Conservation (phyloP, 1,284 basidiomycete species). For the Leccinum holopus region DNA sequence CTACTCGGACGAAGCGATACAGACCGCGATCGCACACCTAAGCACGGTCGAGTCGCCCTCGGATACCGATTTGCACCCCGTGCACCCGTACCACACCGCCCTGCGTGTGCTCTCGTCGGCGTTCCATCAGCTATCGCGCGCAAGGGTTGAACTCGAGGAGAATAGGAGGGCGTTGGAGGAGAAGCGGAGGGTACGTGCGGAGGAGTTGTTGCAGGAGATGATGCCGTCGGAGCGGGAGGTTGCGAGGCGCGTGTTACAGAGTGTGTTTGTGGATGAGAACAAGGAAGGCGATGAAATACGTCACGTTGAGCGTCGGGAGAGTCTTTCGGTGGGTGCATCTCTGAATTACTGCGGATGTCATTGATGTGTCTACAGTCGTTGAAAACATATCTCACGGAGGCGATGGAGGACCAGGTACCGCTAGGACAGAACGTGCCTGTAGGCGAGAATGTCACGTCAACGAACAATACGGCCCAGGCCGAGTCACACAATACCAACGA, state of each 20-base stretch:
- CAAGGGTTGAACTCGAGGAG: slow-evolving; percentile 62
- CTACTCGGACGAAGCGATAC: slow-evolving; percentile 68
- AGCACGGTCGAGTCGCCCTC: slow-evolving; percentile 43
- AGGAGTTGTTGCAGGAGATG: slow-evolving; percentile 56
- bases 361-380: slow-evolving; percentile 50
- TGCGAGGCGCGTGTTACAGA: slow-evolving; percentile 62
- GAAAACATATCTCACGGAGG: slow-evolving; percentile 67
- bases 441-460: slow-evolving; percentile 11
- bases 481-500: slow-evolving; percentile 3
- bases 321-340: slow-evolving; percentile 47
- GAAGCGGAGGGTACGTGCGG: slow-evolving; percentile 55
- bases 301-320: slow-evolving; percentile 53
- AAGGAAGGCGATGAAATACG: slow-evolving; percentile 24
- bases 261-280: slow-evolving; percentile 64
- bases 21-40: slow-evolving; percentile 54
- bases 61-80: slow-evolving; percentile 49
- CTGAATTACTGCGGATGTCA: slow-evolving; percentile 7
- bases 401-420: slow-evolving; percentile 60
- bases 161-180: slow-evolving; percentile 50
- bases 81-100: slow-evolving; percentile 62
- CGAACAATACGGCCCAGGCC: neutral
- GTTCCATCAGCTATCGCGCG: slow-evolving; percentile 54
- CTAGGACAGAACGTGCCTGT: slow-evolving; percentile 38
- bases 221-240: slow-evolving; percentile 60
- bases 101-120: slow-evolving; percentile 70